phyloP scores from a whole-genome alignment of 176 grass and related monocot genomes.

The Coix lacrymajobi region DNA sequence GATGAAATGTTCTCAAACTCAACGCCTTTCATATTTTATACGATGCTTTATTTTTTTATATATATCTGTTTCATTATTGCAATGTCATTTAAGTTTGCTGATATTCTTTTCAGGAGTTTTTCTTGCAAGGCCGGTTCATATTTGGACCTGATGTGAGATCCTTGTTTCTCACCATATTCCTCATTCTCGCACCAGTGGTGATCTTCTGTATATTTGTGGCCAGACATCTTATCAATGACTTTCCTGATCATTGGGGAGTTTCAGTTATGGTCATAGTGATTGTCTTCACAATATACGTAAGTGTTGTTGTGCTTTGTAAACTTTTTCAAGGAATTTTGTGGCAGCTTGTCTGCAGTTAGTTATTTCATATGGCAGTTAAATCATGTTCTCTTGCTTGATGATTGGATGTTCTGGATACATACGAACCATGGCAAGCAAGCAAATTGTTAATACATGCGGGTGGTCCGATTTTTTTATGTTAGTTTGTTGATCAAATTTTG shows the following conservation, averaged over 20 bases:
- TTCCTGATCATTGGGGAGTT: slow-evolving; percentile 78
- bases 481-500: not conserved
- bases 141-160: slow-evolving; percentile 98
- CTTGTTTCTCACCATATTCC: slow-evolving; percentile 90
- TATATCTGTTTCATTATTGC: not conserved
- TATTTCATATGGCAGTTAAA: not conserved
- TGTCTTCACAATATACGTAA: slow-evolving; percentile 93
- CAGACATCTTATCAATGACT: slow-evolving; percentile 81
- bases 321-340: not conserved
- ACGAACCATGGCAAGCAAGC: not conserved
- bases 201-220: slow-evolving; percentile 96
- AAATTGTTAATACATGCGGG: not conserved
- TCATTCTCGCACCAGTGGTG: slow-evolving; percentile 73
- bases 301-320: slow-evolving; percentile 6
- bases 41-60: not conserved
- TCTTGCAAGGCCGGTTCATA: slow-evolving; percentile 92
- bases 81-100: not conserved
- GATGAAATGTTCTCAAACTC: not conserved
- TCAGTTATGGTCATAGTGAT: slow-evolving; percentile 75
- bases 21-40: not conserved
- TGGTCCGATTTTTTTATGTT: not conserved
- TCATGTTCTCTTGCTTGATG: not conserved
- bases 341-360: not conserved
- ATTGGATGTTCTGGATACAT: not conserved
- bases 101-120: slow-evolving; percentile 72